Base-by-base conservation (phyloP, 768 basidiomycete genomes). In the Lepiota venenata region DNA sequence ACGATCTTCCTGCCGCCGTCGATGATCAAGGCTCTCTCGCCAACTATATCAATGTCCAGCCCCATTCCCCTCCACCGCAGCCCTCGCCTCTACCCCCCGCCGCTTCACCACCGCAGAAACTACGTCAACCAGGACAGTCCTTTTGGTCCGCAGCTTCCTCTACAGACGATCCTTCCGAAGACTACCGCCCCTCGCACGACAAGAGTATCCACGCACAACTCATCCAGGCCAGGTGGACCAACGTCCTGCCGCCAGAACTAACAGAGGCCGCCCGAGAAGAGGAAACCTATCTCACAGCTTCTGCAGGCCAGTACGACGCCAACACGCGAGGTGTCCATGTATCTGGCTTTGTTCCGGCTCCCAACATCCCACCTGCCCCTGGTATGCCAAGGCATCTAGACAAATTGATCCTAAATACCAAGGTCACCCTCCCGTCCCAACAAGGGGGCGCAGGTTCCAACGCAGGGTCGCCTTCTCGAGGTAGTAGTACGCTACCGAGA, bases 21-120 rank as follows among this genome's bases (percentile, higher is more conserved):
- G 93, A 94, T 65, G 94, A 98, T 66, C 90, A 93, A 63, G 96
- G 96, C 29, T 88, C 88, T 22, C 77, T 98, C 42, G 92, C 96
- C 50, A 98, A 98, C 72, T 98, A 96, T 66, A 85, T 98, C 55
- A 85, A 87, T 41, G 88, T 91, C 1, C 45, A 47, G 20, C 69
- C 77, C 38, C 63, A 68, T 58, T 46, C 62, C 38, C 58, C 65
- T 38, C 63, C 67, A 29, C 42, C 58, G 46, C 47, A 56, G 53
- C 4, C 56, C n/a, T n/a, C n/a, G 43, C 16, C 58, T 7, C 48
- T 63, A 51, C 60, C 64, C 7, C 65, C 64, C n/a, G 64, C 72
- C 47, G 59, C 68, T 20, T 66, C 70, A 5, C 71, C 68, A 0
- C 67, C 68, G 43, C 64, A 61, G 12, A 58, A 66, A 15, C 55